phyloP scores from a whole-genome alignment of 768 basidiomycete genomes.

The Sarcomyxa edulis region DNA sequence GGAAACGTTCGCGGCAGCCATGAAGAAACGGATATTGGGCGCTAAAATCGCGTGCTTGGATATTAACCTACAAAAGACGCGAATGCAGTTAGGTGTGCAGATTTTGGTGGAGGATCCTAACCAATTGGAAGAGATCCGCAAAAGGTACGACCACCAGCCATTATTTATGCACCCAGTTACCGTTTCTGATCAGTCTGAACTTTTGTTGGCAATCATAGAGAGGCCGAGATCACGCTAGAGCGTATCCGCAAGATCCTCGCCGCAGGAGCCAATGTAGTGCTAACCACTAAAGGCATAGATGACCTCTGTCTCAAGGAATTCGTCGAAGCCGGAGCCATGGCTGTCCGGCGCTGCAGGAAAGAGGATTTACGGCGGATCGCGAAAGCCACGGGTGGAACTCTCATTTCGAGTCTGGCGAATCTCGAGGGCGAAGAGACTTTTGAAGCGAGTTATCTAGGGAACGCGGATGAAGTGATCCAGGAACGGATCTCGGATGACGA shows the following conservation, averaged over 20 bases:
- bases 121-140: constrained; percentile 93
- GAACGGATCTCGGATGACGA: constrained; percentile 99
- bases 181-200: no score
- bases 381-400: constrained; percentile 91
- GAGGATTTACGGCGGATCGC: constrained; percentile 97
- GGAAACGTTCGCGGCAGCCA: constrained; percentile 61
- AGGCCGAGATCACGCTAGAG: constrained; percentile 94
- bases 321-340: constrained; percentile 98
- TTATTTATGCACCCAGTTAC: constrained; percentile 3
- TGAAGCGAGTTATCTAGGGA: constrained; percentile 85
- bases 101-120: constrained; percentile 96
- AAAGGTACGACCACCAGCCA: constrained; percentile 50
- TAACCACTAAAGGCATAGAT: constrained; percentile 98
- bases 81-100: constrained; percentile 98
- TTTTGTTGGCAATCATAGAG: no score
- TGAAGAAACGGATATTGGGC: constrained; percentile 90
- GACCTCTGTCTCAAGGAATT: constrained; percentile 98
- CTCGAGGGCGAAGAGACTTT: constrained; percentile 98
- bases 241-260: constrained; percentile 93
- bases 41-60: constrained; percentile 99
- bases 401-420: constrained; percentile 91
- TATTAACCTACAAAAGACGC: constrained; percentile 92
- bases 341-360: constrained; percentile 94
- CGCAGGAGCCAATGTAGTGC: constrained; percentile 92
- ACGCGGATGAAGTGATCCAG: constrained; percentile 93